Evolutionary conservation across 306 rosid genomes (phyloP), one percentile per base, ranked within the genome.

Genomic region (Fagus sylvatica): DNA sequence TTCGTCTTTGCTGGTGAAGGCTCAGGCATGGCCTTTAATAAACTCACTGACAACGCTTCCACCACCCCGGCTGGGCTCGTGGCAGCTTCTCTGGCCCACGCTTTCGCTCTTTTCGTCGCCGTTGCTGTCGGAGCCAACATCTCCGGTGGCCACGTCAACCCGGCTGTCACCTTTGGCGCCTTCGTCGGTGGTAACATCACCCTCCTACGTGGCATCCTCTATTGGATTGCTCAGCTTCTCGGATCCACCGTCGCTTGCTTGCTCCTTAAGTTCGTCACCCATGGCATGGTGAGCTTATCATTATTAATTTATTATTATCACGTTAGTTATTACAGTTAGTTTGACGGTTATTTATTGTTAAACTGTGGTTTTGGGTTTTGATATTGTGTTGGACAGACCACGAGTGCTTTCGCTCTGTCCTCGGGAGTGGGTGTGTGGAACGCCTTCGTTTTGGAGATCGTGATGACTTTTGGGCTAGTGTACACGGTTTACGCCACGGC

Each of bases 101-200:
- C 81, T 7, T 90, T 94, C 65, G 97, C 64, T 7, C 96, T 94
- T 7, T 94, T 94, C 32, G 96, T 94, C 13, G 98, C 88, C 1
- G 98, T 94, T 73, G 7, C 98, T 66, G 82, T 90, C 39, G 53
- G 74, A 0, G 94, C 93, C 41, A 94, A 94, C 85, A 90, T 94
- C 86, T 94, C 98, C 71, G 97, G 97, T 13, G 98, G 97, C 16
- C 98, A 94, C 80, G 97, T 94, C 43, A 94, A 94, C 90, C 97
- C 98, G 10, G 97, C 97, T 15, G 98, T 94, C 48, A 94, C 98
- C 46, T 92, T 94, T 82, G 98, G 97, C 0, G 88, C 88, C 61
- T 92, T 94, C 79, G 4, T 94, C 37, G 98, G 97, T 5, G 98
- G 98, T 0, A 89, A 94, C 81, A 94, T 94, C 91, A 51, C 88